Percentiles rank a stretch among this genome's conserved stretches.
Evolutionary conservation across 495 filamentous ascomycete genomes (phyloP).

Genomic region (Echria macrotheca): DNA sequence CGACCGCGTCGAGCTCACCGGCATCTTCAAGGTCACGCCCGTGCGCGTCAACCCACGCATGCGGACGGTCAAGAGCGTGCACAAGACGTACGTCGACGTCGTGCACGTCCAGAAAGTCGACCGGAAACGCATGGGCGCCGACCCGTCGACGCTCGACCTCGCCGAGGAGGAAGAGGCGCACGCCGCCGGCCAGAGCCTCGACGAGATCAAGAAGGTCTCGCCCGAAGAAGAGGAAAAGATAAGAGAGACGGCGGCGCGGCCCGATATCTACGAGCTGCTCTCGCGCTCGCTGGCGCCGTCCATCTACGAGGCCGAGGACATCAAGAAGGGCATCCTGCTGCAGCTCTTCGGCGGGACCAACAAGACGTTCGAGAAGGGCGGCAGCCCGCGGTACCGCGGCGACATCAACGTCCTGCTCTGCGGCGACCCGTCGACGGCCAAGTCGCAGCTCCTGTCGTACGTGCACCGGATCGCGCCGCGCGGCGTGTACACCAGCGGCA

Average conservation of each 20-base stretch:
- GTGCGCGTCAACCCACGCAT: slow-evolving; percentile 95
- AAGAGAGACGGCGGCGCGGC: slow-evolving; percentile 67
- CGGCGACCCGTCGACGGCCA: slow-evolving; percentile 92
- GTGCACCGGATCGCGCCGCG: slow-evolving; percentile 96
- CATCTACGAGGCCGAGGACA: slow-evolving; percentile 96
- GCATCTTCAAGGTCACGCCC: slow-evolving; percentile 90
- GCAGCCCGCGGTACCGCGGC: slow-evolving; percentile 88
- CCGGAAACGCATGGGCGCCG: slow-evolving; percentile 85
- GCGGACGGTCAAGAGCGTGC: slow-evolving; percentile 84
- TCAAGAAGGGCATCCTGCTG: slow-evolving; percentile 95
- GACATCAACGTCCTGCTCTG: slow-evolving; percentile 97
- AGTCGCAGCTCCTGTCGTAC: slow-evolving; percentile 90
- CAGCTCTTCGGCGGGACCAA: slow-evolving; percentile 99
- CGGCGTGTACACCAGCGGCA: slow-evolving; percentile 95
- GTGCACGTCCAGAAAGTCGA: slow-evolving; percentile 96
- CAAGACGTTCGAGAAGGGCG: slow-evolving; percentile 94
- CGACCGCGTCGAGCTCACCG: slow-evolving; percentile 92
- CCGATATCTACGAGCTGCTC: slow-evolving; percentile 91
- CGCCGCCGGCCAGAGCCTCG: slow-evolving; percentile 68
- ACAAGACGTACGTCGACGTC: slow-evolving; percentile 97
- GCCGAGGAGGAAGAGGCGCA: slow-evolving; percentile 69
- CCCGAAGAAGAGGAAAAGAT: slow-evolving; percentile 94
- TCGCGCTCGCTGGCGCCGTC: slow-evolving; percentile 89
- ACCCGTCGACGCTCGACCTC: slow-evolving; percentile 70
- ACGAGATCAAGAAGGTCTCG: slow-evolving; percentile 74